phyloP scores from a whole-genome alignment of 129 eudicot species.

The Heracleum sosnowskyi region DNA sequence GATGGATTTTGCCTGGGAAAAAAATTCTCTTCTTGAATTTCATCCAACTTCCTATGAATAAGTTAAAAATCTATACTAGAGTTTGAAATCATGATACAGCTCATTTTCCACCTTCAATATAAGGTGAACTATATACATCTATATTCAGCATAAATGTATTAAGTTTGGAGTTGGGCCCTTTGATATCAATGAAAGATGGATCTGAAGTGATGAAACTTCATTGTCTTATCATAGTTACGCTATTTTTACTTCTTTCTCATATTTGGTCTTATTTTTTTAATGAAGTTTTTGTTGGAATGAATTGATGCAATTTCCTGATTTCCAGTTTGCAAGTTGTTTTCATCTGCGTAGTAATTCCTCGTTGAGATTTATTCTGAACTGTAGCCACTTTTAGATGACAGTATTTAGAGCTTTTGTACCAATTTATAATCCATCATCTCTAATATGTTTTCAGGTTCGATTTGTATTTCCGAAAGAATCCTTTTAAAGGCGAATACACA shows the following conservation, averaged over 20 bases:
- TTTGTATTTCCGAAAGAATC: constrained; percentile 82
- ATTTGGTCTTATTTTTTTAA: neutral
- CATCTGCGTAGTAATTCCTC: neutral
- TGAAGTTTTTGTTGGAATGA: neutral
- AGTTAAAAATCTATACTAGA: neutral
- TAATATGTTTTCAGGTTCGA: constrained; percentile 62
- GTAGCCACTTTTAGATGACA: neutral
- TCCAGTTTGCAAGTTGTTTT: neutral
- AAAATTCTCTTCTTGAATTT: neutral
- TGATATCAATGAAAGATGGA: neutral
- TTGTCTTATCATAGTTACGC: neutral
- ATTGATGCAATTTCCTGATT: neutral
- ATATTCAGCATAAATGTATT: neutral
- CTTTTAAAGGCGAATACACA: constrained; percentile 94
- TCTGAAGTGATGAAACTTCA: neutral
- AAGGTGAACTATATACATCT: neutral
- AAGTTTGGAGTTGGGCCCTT: neutral
- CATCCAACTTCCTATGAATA: neutral
- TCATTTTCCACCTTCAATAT: neutral
- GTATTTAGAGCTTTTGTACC: neutral
- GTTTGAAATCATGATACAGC: neutral
- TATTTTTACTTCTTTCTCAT: neutral
- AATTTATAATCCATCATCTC: neutral
- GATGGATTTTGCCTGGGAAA: neutral
- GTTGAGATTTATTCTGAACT: neutral